A percentile compares a stretch with the other conserved stretches of the same genome.
phyloP scores from a whole-genome alignment of 2,329 filamentous ascomycete genomes.

The Arthrinium phaeospermum region DNA sequence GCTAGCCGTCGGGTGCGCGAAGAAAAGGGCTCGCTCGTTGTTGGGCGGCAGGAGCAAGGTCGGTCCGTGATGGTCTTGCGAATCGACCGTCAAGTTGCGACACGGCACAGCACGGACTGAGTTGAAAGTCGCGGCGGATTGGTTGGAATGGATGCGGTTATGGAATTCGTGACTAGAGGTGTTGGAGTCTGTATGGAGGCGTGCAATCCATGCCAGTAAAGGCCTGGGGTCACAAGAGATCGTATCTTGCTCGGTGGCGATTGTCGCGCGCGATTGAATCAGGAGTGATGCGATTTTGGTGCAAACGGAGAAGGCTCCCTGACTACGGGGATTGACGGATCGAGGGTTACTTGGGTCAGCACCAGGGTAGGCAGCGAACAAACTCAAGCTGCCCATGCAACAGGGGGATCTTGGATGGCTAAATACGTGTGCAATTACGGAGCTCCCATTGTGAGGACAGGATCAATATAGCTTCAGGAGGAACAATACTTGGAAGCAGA shows the following conservation, averaged over 20 bases:
- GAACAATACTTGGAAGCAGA: background rate
- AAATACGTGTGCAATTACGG: background rate
- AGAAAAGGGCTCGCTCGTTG: background rate
- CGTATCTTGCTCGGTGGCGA: background rate
- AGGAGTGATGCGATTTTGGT: conserved; percentile 10
- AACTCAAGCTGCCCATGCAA: background rate
- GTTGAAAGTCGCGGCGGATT: background rate
- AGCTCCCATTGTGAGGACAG: background rate
- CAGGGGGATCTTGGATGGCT: background rate
- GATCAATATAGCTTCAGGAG: background rate
- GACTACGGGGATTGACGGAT: background rate
- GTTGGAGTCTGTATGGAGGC: background rate
- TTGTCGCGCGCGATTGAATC: conserved; percentile 13
- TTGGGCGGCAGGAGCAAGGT: conserved; percentile 8
- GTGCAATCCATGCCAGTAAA: background rate
- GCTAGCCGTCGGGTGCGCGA: background rate
- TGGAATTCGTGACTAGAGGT: background rate
- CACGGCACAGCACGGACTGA: conserved; percentile 6
- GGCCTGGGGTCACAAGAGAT: background rate
- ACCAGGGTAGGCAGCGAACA: background rate
- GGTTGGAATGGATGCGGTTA: background rate
- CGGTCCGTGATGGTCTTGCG: background rate
- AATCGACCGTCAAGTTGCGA: conserved; percentile 8
- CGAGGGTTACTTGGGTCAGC: background rate
- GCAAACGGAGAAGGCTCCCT: conserved; percentile 3